These are phyloP conservation scores for Arbutus unedo DNA, from an alignment of 148 eudicot species.

Conservation along the genomic window DNA sequence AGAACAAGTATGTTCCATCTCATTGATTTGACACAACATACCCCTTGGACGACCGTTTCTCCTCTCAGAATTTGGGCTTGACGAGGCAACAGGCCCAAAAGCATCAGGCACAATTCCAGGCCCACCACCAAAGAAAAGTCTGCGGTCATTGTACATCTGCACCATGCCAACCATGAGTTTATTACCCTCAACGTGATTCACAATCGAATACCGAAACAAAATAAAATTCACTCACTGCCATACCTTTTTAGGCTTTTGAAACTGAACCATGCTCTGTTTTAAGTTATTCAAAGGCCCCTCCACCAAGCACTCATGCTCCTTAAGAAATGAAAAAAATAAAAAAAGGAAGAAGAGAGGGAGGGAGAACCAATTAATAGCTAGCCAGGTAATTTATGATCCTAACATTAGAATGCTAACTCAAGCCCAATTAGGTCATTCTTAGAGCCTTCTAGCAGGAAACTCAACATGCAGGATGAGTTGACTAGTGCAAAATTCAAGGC, in stretches of 20 bases:
- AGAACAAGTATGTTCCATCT: too few relatives aligned
- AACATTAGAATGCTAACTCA: not conserved
- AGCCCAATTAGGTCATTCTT: not conserved
- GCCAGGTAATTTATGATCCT: not conserved
- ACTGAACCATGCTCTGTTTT: constrained; percentile 99
- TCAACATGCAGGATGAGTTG: not conserved
- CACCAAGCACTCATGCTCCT: constrained; percentile 98
- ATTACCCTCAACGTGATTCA: not conserved
- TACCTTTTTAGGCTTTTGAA: constrained; percentile 99
- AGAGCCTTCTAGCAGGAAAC: not conserved
- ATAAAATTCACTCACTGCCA: not conserved
- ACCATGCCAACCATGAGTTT: constrained; percentile 19
- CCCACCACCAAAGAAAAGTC: constrained; percentile 89
- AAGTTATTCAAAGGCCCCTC: constrained; percentile 95
- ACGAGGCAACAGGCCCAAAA: constrained; percentile 49
- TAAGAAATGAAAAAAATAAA: constrained; percentile 5
- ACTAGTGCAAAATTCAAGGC: not conserved
- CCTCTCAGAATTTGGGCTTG: constrained; percentile 64
- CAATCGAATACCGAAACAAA: not conserved
- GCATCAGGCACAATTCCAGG: constrained; percentile 73
- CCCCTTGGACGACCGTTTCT: constrained; percentile 81
- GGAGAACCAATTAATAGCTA: constrained; percentile 2
- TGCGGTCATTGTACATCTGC: constrained; percentile 90
- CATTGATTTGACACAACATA: too few relatives aligned
- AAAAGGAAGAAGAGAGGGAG: too few relatives aligned